Evolutionary conservation across 2,329 filamentous ascomycete species (phyloP).

Genomic region (Neonectria ditissima): DNA sequence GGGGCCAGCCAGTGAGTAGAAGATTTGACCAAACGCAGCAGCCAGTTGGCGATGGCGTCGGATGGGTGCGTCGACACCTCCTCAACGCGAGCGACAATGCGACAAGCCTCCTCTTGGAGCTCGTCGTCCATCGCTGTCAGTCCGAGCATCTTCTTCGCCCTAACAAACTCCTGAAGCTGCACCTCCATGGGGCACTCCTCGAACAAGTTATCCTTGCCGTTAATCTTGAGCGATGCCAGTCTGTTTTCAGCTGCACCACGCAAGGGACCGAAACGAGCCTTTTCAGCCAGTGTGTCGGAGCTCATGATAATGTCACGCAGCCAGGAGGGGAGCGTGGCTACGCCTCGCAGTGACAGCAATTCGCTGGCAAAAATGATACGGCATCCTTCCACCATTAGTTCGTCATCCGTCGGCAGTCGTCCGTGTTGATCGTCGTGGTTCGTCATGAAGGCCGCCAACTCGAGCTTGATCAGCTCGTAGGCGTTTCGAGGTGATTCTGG

Average conservation of each 20-base stretch:
- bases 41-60: constrained; percentile 65
- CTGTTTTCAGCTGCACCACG: constrained; percentile 60
- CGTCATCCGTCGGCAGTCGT: constrained; percentile 60
- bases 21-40: constrained; percentile 63
- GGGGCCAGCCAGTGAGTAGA: constrained; percentile 66
- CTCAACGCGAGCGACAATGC: constrained; percentile 68
- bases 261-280: constrained; percentile 62
- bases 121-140: constrained; percentile 70
- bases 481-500: constrained; percentile 64
- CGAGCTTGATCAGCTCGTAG: constrained; percentile 71
- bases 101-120: constrained; percentile 69
- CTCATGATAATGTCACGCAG: constrained; percentile 70
- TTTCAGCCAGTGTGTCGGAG: constrained; percentile 55
- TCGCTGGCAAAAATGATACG: constrained; percentile 69
- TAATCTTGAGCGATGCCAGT: constrained; percentile 64
- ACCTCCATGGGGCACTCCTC: constrained; percentile 67
- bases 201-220: constrained; percentile 69
- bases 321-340: constrained; percentile 61
- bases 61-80: constrained; percentile 62
- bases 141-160: constrained; percentile 64
- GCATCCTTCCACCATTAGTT: constrained; percentile 69
- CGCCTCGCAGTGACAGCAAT: constrained; percentile 55
- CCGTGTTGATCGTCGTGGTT: constrained; percentile 58
- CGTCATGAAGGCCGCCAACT: constrained; percentile 65
- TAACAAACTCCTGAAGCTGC: constrained; percentile 67